A percentile compares a stretch with the other conserved stretches of the same genome.
Evolutionary conservation across 495 filamentous ascomycete genomes (phyloP).

Genomic region (Neurospora pannonica): DNA sequence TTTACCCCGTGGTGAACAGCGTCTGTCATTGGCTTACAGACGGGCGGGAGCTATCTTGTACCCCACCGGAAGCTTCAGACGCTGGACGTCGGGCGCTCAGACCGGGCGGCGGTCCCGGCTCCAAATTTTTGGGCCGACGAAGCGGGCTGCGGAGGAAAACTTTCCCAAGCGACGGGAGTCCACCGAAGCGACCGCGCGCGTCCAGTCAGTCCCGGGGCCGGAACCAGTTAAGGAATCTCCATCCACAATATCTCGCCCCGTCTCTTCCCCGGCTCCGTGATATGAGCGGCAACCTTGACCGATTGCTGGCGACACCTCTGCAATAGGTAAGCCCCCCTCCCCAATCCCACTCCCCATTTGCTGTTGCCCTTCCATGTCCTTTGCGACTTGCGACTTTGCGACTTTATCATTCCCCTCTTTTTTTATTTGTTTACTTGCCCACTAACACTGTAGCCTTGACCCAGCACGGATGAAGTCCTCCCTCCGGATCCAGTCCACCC

Average conservation of each 20-base stretch:
- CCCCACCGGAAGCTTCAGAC: not conserved
- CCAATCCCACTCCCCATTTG: not conserved
- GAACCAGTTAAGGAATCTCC: not conserved
- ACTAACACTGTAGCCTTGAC: not conserved
- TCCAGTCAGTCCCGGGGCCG: not conserved
- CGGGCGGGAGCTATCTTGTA: not conserved
- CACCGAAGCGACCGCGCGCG: not conserved
- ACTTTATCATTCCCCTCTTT: not conserved
- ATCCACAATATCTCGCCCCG: not conserved
- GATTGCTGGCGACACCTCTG: constrained; percentile 3
- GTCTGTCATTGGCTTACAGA: not conserved
- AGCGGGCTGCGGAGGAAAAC: constrained; percentile 10
- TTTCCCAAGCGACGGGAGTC: constrained; percentile 6
- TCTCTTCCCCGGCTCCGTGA: constrained; percentile 3
- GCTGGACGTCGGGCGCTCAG: constrained; percentile 8
- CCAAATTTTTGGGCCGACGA: not conserved
- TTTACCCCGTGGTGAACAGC: not conserved
- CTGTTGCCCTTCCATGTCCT: not conserved
- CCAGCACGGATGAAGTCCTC: constrained; percentile 22
- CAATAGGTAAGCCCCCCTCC: constrained; percentile 8
- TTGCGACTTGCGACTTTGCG: not conserved
- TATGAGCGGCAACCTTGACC: constrained; percentile 5
- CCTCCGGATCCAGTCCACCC: constrained; percentile 16
- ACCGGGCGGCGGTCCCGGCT: constrained; percentile 6
- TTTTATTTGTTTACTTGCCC: not conserved